Percentiles rank a stretch among this genome's conserved stretches.
Evolutionary conservation across 202 grass and related monocot genomes (phyloP).

Genomic region (Setaria viridis): DNA sequence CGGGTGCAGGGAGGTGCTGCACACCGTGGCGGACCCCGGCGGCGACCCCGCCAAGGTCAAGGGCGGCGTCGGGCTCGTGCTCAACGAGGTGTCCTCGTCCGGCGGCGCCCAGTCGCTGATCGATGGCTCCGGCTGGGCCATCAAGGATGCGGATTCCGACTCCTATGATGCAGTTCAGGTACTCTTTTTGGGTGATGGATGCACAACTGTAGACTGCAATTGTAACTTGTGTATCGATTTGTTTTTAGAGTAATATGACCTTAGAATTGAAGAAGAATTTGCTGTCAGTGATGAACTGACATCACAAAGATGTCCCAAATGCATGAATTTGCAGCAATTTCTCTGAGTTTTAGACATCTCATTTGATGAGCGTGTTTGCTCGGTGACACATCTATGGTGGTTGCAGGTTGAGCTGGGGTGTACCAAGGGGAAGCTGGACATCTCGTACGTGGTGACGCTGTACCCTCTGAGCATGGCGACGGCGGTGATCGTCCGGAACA

Average conservation of each 20-base stretch:
- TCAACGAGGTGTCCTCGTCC: constrained; percentile 58
- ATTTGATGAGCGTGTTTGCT: too few species aligned
- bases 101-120: constrained; percentile 44
- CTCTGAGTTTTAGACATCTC: background rate
- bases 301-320: background rate
- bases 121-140: constrained; percentile 59
- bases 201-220: background rate
- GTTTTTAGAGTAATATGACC: too few species aligned
- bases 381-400: too few species aligned
- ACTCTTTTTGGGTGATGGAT: background rate
- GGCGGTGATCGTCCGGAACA: constrained; percentile 82
- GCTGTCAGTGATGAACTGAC: background rate
- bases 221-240: too few species aligned
- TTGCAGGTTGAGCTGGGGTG: constrained; percentile 81
- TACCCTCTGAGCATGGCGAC: constrained; percentile 84
- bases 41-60: constrained; percentile 8
- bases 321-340: background rate
- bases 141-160: constrained; percentile 81
- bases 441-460: constrained; percentile 89
- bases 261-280: background rate
- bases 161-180: constrained; percentile 92
- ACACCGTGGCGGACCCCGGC: constrained; percentile 53
- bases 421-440: constrained; percentile 68
- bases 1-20: constrained; percentile 78
- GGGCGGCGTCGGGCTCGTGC: constrained; percentile 84